Base-by-base conservation (phyloP, 495 filamentous ascomycete genomes). In the Monascus purpureus region DNA sequence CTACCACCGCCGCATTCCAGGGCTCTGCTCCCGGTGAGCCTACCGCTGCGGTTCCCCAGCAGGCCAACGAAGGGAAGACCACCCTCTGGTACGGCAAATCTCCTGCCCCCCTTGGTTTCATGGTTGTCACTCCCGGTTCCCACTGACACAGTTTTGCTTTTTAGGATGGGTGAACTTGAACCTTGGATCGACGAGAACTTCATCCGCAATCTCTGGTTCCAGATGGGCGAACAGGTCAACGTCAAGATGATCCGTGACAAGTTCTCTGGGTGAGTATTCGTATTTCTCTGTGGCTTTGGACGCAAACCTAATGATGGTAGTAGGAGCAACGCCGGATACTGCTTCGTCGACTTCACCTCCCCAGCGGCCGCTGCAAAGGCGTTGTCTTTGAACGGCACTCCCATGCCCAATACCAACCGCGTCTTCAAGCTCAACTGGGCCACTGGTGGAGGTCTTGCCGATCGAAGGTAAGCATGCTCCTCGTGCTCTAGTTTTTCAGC, bases 231-330 rank as follows among this genome's bases (percentile, higher is more conserved):
- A 63, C 70, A 71, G 40, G 90, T 99, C 46, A 95, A 95, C 47
- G 90, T 99, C 35, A 99, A 99, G 72, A 93, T 99, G 74, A 99
- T 99, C 47, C 86, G 90, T 38, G 90, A 99, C 65, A 93, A 94
- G 58, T 94, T 93, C 54, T 96, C 90, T 57, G 90, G 90, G 88
- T 95, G 78, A 55, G 82, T 53, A 48, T 38, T 32, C n/a, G 17
- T 18, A 32, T 26, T 19, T 8, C 17, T 2, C 18, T 8, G 8
- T 34, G 22, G 13, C 28, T 9, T 32, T 28, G 37, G 46, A 43
- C 33, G 40, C 37, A 43, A 53, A 54, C 53, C 64, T 61, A 68
- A 65, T 66, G 46, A 50, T 57, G 58, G 50, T 58, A 60, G 52
- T 57, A 76, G 62, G 56, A 96, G 90, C 45, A 96, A 94, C 57